phyloP scores from a whole-genome alignment of 2,329 filamentous ascomycete species.

The Ceratocystis cacaofunesta region DNA sequence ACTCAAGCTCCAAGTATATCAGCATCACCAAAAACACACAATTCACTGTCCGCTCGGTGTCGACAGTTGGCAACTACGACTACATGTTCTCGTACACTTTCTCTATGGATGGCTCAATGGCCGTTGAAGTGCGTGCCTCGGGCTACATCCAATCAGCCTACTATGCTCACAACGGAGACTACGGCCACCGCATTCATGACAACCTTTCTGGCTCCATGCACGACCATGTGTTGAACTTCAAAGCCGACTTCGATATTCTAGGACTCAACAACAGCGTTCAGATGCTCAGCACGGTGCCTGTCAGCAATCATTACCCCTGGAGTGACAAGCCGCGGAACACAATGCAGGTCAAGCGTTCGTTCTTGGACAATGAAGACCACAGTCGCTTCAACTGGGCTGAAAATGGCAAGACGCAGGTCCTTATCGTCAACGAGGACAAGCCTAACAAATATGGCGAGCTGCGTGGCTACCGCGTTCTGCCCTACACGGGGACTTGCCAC shows the following conservation, averaged over 20 bases:
- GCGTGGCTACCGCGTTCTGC: conserved; percentile 32
- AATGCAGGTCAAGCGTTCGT: conserved; percentile 23
- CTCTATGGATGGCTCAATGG: conserved; percentile 26
- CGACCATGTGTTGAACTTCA: conserved; percentile 28
- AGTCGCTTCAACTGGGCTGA: conserved; percentile 25
- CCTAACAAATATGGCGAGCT: conserved; percentile 35
- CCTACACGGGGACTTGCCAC: conserved; percentile 26
- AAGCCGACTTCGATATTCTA: conserved; percentile 28
- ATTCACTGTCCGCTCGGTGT: conserved; percentile 19
- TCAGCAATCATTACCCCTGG: conserved; percentile 25
- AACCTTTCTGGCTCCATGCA: conserved; percentile 26
- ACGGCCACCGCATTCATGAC: conserved; percentile 25
- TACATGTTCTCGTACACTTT: conserved; percentile 27
- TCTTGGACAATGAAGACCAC: conserved; percentile 21
- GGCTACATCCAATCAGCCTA: conserved; percentile 27
- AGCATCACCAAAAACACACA: conserved; percentile 24
- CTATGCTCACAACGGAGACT: conserved; percentile 24
- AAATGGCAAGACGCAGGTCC: conserved; percentile 32
- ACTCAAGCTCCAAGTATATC: conserved; percentile 21
- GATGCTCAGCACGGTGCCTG: conserved; percentile 23
- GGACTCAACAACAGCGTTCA: conserved; percentile 26
- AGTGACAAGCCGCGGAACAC: conserved; percentile 26
- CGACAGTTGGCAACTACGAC: conserved; percentile 31
- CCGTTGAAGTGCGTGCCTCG: conserved; percentile 28
- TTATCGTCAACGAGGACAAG: conserved; percentile 31